phyloP scores from a whole-genome alignment of 225 moss, liverwort and hornwort genomes.

The Sphagnum tenellum region DNA sequence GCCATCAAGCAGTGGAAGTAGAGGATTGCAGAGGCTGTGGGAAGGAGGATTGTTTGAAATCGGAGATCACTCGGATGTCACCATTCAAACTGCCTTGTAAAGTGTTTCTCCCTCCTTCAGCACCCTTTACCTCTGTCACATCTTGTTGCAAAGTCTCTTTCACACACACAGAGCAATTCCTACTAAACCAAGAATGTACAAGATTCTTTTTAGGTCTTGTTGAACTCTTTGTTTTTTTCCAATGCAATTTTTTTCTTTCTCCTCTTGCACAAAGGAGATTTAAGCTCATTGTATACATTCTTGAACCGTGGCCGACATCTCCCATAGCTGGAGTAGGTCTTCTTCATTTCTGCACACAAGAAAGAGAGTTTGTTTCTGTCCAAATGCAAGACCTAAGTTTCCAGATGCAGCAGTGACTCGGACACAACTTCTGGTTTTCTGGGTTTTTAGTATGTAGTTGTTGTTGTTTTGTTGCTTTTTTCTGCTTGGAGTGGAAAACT shows the following conservation, averaged over 20 bases:
- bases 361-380: too few species aligned
- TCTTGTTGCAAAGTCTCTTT: neutral
- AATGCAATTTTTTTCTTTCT: too few species aligned
- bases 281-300: too few species aligned
- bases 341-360: too few species aligned
- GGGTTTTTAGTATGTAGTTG: too few species aligned
- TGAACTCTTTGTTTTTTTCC: too few species aligned
- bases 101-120: neutral
- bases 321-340: too few species aligned
- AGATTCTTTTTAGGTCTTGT: neutral
- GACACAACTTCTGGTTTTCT: neutral
- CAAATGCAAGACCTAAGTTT: neutral
- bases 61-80: conserved; percentile 39
- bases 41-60: conserved; percentile 51
- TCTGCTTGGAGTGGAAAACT: neutral
- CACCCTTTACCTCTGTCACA: neutral
- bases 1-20: conserved; percentile 21
- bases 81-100: conserved; percentile 53
- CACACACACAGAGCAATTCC: neutral
- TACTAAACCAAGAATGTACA: neutral
- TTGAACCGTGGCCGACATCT: too few species aligned
- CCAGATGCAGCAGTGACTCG: neutral
- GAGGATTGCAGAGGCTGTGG: conserved; percentile 43
- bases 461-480: too few species aligned
- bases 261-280: too few species aligned